Conservation (phyloP, 345 rosid species). For the Camelina neglecta region DNA sequence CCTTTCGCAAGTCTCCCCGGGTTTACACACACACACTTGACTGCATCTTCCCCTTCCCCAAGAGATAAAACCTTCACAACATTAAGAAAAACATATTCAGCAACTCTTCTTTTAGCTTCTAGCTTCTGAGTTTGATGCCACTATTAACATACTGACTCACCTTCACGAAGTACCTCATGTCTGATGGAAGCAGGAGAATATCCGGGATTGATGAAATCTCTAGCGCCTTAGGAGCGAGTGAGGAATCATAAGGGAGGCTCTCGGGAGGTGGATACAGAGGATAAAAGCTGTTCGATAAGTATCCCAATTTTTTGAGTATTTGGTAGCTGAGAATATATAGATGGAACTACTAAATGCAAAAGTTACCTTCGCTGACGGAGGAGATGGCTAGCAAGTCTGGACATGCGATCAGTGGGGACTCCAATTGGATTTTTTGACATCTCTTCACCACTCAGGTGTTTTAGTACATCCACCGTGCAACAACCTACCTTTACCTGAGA, state of each 20-base stretch:
- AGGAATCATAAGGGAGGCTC: slow-evolving; percentile 74
- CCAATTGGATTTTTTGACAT: slow-evolving; percentile 72
- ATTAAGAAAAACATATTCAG: slow-evolving; percentile 11
- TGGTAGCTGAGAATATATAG: not conserved
- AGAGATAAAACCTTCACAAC: slow-evolving; percentile 57
- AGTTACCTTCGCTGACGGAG: slow-evolving; percentile 71
- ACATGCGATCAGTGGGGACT: slow-evolving; percentile 69
- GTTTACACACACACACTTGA: slow-evolving; percentile 75
- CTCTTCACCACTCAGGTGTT: slow-evolving; percentile 91
- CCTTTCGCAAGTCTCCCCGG: slow-evolving; percentile 92
- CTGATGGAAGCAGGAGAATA: slow-evolving; percentile 81
- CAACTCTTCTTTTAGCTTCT: not conserved
- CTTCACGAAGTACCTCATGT: slow-evolving; percentile 82
- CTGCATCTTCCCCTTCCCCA: slow-evolving; percentile 63
- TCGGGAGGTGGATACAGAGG: slow-evolving; percentile 90
- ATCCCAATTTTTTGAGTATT: slow-evolving; percentile 12
- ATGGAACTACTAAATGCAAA: not conserved
- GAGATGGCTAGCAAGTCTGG: slow-evolving; percentile 82
- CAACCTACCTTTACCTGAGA: slow-evolving; percentile 88
- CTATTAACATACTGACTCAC: slow-evolving; percentile 41
- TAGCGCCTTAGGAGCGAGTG: slow-evolving; percentile 74
- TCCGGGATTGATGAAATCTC: slow-evolving; percentile 62
- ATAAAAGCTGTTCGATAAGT: slow-evolving; percentile 65
- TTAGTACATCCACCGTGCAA: slow-evolving; percentile 85
- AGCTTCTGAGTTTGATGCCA: slow-evolving; percentile 9